Percentiles rank a stretch among this genome's conserved stretches.
phyloP scores from a whole-genome alignment of 2,329 filamentous ascomycete genomes.

The Colletotrichum paranaense region DNA sequence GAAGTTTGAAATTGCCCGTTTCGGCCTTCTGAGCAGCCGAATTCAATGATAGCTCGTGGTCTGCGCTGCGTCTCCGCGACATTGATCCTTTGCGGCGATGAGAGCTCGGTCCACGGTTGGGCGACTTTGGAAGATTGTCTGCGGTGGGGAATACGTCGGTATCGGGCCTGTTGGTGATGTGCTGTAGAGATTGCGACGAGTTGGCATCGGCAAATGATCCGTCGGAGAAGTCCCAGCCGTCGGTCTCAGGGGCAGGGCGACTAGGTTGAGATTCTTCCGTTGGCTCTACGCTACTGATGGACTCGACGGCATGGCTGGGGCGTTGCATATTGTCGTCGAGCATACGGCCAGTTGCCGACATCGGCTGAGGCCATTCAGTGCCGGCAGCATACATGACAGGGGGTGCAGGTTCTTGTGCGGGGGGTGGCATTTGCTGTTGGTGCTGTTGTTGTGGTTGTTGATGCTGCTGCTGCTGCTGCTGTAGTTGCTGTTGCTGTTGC shows the following conservation, averaged over 20 bases:
- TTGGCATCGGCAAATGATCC: slow-evolving; percentile 70
- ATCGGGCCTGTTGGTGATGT: slow-evolving; percentile 76
- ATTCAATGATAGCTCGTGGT: slow-evolving; percentile 70
- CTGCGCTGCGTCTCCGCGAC: slow-evolving; percentile 76
- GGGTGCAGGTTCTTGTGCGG: slow-evolving; percentile 59
- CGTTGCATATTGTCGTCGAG: slow-evolving; percentile 47
- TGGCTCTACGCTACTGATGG: slow-evolving; percentile 51
- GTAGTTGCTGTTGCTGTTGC: slow-evolving; percentile 56
- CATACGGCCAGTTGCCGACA: slow-evolving; percentile 40
- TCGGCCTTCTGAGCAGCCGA: slow-evolving; percentile 70
- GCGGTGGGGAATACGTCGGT: slow-evolving; percentile 89
- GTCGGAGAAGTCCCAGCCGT: slow-evolving; percentile 96
- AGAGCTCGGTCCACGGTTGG: slow-evolving; percentile 73
- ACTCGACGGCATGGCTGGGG: slow-evolving; percentile 53
- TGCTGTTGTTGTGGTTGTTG: not conserved
- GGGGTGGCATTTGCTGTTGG: slow-evolving; percentile 57
- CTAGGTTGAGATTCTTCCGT: slow-evolving; percentile 53
- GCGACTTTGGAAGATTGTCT: slow-evolving; percentile 84
- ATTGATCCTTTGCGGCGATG: slow-evolving; percentile 86
- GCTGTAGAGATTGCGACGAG: slow-evolving; percentile 55
- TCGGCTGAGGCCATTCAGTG: slow-evolving; percentile 46
- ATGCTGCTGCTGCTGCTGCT: slow-evolving; percentile 48
- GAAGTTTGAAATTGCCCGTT: slow-evolving; percentile 85
- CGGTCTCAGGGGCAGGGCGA: slow-evolving; percentile 62
- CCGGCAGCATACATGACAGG: slow-evolving; percentile 50